Percentiles rank a stretch among this genome's conserved stretches.
phyloP scores from a whole-genome alignment of 805 yeast species.

The Brettanomyces custersianus region DNA sequence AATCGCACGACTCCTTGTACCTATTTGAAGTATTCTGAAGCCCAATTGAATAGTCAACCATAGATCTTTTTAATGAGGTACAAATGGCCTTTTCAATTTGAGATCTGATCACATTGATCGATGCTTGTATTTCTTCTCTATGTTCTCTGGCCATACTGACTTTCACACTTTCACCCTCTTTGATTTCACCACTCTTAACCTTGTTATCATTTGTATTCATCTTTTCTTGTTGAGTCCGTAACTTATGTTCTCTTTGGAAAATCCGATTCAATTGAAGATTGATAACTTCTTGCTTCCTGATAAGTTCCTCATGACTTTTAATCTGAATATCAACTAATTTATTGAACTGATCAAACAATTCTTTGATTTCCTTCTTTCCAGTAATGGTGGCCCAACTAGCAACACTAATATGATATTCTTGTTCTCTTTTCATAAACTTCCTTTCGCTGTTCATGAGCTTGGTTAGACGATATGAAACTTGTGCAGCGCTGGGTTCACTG shows the following conservation, averaged over 20 bases:
- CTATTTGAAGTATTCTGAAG: conserved; percentile 24
- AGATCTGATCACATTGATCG: conserved; percentile 42
- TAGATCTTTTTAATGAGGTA: conserved; percentile 34
- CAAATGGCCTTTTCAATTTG: conserved; percentile 41
- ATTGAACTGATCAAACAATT: conserved; percentile 31
- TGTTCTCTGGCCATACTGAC: conserved; percentile 38
- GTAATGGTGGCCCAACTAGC: conserved; percentile 32
- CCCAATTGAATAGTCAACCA: conserved; percentile 32
- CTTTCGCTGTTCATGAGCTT: conserved; percentile 32
- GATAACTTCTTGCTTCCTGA: conserved; percentile 35
- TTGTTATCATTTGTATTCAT: conserved; percentile 30
- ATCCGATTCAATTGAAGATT: conserved; percentile 36
- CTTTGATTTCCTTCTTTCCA: conserved; percentile 30
- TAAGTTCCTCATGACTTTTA: conserved; percentile 25
- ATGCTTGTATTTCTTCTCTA: conserved; percentile 41
- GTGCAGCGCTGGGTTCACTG: conserved; percentile 17
- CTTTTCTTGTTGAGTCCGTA: conserved; percentile 28
- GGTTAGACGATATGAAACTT: conserved; percentile 25
- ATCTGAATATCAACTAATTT: conserved; percentile 30
- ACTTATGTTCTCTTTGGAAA: conserved; percentile 41
- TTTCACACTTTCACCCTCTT: conserved; percentile 36
- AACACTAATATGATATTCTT: conserved; percentile 31
- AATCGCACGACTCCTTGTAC: conserved; percentile 22
- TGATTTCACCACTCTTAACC: conserved; percentile 34
- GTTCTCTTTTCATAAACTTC: conserved; percentile 27